Conservation (phyloP, 164 flowering plant species). For the Chloranthus sessilifolius region DNA sequence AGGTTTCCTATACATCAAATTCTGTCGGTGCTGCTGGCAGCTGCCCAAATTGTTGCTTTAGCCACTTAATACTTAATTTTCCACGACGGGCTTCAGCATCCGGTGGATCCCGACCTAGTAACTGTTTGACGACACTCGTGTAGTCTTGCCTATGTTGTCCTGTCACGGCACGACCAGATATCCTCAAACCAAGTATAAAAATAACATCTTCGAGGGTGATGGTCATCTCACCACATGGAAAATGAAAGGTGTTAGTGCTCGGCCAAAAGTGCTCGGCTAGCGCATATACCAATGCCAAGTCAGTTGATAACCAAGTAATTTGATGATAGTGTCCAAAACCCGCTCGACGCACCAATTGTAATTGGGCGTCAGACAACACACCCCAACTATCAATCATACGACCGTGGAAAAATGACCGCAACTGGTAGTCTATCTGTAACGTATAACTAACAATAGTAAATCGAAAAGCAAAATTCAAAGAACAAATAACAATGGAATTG, state of each 20-base stretch:
- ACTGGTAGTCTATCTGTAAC: not conserved
- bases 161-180: not conserved
- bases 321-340: not conserved
- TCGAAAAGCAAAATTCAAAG: too few species aligned
- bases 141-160: not conserved
- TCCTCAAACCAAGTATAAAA: not conserved
- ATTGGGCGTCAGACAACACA: not conserved
- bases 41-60: not conserved
- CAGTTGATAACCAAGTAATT: not conserved
- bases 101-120: not conserved
- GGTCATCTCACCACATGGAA: not conserved
- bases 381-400: not conserved
- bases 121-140: not conserved
- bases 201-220: not conserved
- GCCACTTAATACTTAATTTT: not conserved
- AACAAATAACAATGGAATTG: too few species aligned
- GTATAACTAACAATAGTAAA: not conserved
- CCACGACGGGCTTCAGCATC: not conserved
- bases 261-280: not conserved
- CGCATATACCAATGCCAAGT: not conserved
- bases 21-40: not conserved
- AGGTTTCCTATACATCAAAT: not conserved
- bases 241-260: not conserved
- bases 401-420: not conserved
- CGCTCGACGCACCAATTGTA: not conserved